Evolutionary conservation across 768 basidiomycete species (phyloP).

Genomic region (Suillus decipiens): DNA sequence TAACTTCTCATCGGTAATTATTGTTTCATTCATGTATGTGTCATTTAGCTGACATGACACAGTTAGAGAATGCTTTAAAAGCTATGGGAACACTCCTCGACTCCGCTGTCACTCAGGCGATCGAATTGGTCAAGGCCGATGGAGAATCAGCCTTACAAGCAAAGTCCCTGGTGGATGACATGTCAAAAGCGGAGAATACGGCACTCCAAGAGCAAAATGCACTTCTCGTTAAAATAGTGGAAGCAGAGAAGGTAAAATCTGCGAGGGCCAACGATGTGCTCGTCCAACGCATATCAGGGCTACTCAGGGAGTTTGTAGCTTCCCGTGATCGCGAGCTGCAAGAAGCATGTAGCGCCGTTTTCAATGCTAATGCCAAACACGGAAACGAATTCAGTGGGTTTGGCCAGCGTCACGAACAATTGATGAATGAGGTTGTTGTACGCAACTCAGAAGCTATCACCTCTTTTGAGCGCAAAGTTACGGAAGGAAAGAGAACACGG

Average conservation of each 20-base stretch:
- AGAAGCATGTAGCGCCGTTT: slow-evolving; percentile 54
- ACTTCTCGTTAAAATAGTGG: slow-evolving; percentile 58
- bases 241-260: slow-evolving; percentile 64
- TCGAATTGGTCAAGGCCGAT: slow-evolving; percentile 58
- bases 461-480: slow-evolving; percentile 45
- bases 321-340: slow-evolving; percentile 68
- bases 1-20: slow-evolving; percentile 47
- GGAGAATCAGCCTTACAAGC: slow-evolving; percentile 50
- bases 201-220: slow-evolving; percentile 74
- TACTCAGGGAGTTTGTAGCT: slow-evolving; percentile 70
- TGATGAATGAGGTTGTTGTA: slow-evolving; percentile 42
- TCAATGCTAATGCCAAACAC: slow-evolving; percentile 55
- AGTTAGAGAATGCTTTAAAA: slow-evolving; percentile 60
- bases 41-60: neutral
- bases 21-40: neutral
- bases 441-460: slow-evolving; percentile 44
- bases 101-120: slow-evolving; percentile 55
- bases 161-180: slow-evolving; percentile 47
- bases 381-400: slow-evolving; percentile 53
- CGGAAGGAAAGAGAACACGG: slow-evolving; percentile 53
- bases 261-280: slow-evolving; percentile 72
- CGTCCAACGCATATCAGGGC: slow-evolving; percentile 68
- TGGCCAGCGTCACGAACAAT: slow-evolving; percentile 47
- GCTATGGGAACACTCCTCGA: slow-evolving; percentile 63
- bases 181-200: slow-evolving; percentile 53